Evolutionary conservation across 768 basidiomycete genomes (phyloP), one percentile per base, ranked within the genome.

Genomic region (Pholiota microspora): DNA sequence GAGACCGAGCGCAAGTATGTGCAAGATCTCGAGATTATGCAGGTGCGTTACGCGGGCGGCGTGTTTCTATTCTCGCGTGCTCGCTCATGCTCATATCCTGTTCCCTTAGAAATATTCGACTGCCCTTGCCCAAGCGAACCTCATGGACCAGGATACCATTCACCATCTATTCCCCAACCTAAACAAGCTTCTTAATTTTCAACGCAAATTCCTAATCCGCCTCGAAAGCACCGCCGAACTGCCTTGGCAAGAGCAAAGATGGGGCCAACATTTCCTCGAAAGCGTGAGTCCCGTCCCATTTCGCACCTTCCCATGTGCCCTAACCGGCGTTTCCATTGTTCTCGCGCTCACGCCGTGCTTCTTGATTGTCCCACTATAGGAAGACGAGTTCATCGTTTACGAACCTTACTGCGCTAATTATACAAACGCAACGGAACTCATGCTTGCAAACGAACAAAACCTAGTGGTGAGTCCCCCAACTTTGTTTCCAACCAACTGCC

Each of bases 321-420:
- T 72, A 68, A 75, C 52, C 56, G 71, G 75, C 48, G 40, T 57
- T 71, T 67, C 71, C 72, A 71, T 81, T 80, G 70, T 79, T 56
- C 64, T 44, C 71, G 40, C 58, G 59, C 56, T 69, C 58, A 62
- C 61, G 59, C 64, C 66, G 59, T 67, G 70, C 64, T 66, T 68
- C 56, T 59, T 58, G 49, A 56, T 68, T 66, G 54, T 73, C 68
- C 74, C 53, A 78, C 77, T 82, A 82, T 78, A 98, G 91, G 96
- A 99, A 80, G 84, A 93, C 53, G 94, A 95, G 63, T 98, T 99
- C 64, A 82, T 85, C 27, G 92, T 94, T 31, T 99, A 99, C 70
- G 94, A 97, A 66, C 94, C 96, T 7, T 99, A 97, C 70, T 98
- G 94, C 72, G 92, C 91, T 50, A 96, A 97, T 71, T 94, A 94